Base-by-base conservation (phyloP, 1,284 basidiomycete species). In the Cryptococcus sp. region DNA sequence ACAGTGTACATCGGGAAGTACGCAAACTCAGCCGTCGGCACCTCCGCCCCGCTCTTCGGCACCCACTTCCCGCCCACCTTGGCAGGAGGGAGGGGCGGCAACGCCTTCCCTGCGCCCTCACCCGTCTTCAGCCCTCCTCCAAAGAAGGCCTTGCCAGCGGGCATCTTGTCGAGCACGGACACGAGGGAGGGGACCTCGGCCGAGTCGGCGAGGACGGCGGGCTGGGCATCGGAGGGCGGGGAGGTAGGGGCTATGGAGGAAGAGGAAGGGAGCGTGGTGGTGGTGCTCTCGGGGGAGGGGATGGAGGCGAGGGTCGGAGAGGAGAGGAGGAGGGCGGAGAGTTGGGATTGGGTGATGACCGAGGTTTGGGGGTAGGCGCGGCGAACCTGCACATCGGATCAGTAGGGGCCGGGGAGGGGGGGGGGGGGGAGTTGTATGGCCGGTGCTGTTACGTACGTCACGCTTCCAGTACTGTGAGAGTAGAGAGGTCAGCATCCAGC, bases 351-450 rank as follows among this genome's bases (percentile, higher is more conserved):
- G 18, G 87, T 91, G 64, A 91, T 83, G 33, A 88, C 85, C 12
- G 87, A 91, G 43, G 92, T 85, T 69, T 87, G 87, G 35, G 93
- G 92, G 78, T 93, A 96, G 54, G 86, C 85, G 58, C 93, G 85
- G 59, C 94, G 86, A 68, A 61, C 64, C 69, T 72, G 53, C 11
- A 33, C n/a, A n/a, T n/a, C 16, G 44, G n/a, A 36, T 52, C 24
- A 48, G 23, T 43, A 35, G n/a, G 21, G n/a, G 5, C 43, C 21
- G 16, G 39, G 38, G 5, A 12, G 15, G 28, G 21, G 2, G 21
- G 8, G 3, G 16, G 33, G 18, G 18, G 23, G 46, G 13, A n/a
- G 18, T 7, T 21, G 33, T 33, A 15, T 7, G n/a, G n/a, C n/a
- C n/a, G n/a, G n/a, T n/a, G n/a, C n/a, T n/a, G n/a, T n/a, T n/a